Evolutionary conservation across 2,329 filamentous ascomycete genomes (phyloP).

Genomic region (Fusarium globosum): DNA sequence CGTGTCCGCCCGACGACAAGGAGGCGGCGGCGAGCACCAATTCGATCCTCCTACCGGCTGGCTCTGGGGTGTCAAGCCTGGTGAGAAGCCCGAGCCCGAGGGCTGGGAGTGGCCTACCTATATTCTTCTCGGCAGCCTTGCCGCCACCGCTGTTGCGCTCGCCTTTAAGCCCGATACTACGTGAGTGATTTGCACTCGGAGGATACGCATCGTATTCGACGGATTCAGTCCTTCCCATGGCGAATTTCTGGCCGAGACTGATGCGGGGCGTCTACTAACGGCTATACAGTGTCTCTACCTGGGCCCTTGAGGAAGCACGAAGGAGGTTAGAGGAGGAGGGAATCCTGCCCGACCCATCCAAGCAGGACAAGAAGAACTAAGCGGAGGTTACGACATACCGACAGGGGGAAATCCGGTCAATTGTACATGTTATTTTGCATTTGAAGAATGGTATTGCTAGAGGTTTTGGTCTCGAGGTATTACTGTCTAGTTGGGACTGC

Average conservation of each 20-base stretch:
- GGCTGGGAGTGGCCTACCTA: slow-evolving; percentile 93
- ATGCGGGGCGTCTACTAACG: slow-evolving; percentile 43
- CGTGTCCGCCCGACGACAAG: slow-evolving; percentile 56
- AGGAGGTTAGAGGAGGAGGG: slow-evolving; percentile 96
- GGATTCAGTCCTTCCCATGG: neutral
- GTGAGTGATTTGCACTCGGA: slow-evolving; percentile 68
- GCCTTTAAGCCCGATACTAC: slow-evolving; percentile 98
- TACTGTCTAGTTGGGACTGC: slow-evolving; percentile 27
- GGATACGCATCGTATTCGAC: neutral
- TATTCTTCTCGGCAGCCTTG: slow-evolving; percentile 83
- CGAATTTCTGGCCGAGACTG: slow-evolving; percentile 10
- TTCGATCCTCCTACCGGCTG: slow-evolving; percentile 93
- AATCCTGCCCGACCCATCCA: slow-evolving; percentile 82
- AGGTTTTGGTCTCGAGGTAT: slow-evolving; percentile 35
- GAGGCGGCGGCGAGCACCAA: slow-evolving; percentile 69
- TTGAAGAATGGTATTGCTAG: slow-evolving; percentile 45
- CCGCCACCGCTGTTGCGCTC: slow-evolving; percentile 81
- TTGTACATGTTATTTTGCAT: slow-evolving; percentile 40
- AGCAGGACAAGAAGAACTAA: slow-evolving; percentile 66
- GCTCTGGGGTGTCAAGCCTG: slow-evolving; percentile 94
- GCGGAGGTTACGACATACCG: slow-evolving; percentile 26
- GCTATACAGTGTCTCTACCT: slow-evolving; percentile 88
- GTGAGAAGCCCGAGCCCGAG: slow-evolving; percentile 95
- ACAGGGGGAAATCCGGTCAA: slow-evolving; percentile 27
- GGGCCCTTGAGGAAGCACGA: slow-evolving; percentile 96